Base-by-base conservation (phyloP, 805 yeast species). In the Phaffomyces antillensis region DNA sequence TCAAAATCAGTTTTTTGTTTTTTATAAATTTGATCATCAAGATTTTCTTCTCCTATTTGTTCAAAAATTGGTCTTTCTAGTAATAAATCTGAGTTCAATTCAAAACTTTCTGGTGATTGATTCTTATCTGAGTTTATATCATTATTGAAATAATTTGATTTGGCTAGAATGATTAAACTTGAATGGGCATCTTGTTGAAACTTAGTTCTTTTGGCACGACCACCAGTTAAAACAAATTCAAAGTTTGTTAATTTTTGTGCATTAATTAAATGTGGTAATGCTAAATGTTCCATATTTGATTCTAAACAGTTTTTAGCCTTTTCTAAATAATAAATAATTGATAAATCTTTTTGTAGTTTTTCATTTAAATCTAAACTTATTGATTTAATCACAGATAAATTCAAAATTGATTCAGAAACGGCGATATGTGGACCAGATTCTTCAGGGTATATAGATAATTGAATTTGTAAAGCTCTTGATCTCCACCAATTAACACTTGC, bases 131-230 rank as follows among this genome's bases (percentile, higher is more conserved):
- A 41, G 40, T 76, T 70, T 41, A 30, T 25, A 8, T 46, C 36
- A 30, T 45, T 47, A 46, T 50, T 52, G 45, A 51, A 53, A 28
- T 57, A 52, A 35, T 50, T 48, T 3, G 75, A 70, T 50, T 77
- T 74, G 2, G 98, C 98, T 18, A 91, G 64, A 24, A 88, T 76
- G 15, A 90, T 75, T 48, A 91, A 73, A 35, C 87, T 79, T 0
- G 96, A 76, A 24, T 83, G 76, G n/a, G 81, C 77, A 31, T 70
- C 72, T 40, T 73, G 72, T 65, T 91, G 98, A 61, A 70, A 86
- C 61, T 86, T 86, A 5, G 98, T 91, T 58, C 93, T 73, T 59
- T 81, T 83, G 10, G 96, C 96, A 53, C 81, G 81, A 45, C 93
- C 86, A 52, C 98, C 98, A 1, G 97, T 85, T 39, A 91, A 65